phyloP scores from a whole-genome alignment of 2,329 filamentous ascomycete genomes.

The Monosporascus sp. region DNA sequence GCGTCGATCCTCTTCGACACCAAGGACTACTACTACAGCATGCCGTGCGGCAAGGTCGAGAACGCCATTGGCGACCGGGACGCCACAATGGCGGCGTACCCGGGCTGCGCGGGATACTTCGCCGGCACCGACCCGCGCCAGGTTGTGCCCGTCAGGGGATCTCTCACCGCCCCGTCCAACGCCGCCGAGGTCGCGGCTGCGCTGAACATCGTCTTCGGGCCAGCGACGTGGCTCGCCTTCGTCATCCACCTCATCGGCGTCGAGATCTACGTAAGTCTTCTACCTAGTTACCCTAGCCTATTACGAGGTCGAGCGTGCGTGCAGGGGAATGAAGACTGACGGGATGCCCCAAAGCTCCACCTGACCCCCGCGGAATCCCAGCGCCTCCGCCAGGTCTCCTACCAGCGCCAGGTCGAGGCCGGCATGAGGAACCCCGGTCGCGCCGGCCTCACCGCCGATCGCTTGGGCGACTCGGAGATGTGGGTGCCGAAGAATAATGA shows the following conservation, averaged over 20 bases:
- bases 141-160: conserved; percentile 27
- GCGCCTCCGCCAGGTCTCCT: conserved; percentile 49
- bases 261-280: conserved; percentile 41
- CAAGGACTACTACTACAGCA: conserved; percentile 21
- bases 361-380: conserved; percentile 50
- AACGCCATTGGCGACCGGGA: conserved; percentile 29
- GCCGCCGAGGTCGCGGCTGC: conserved; percentile 33
- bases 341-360: conserved; percentile 33
- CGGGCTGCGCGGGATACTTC: conserved; percentile 37
- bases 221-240: conserved; percentile 48
- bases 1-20: conserved; percentile 9
- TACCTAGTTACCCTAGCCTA: neutral
- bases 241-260: conserved; percentile 43
- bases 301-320: neutral
- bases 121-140: conserved; percentile 20
- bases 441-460: conserved; percentile 39
- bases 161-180: conserved; percentile 24
- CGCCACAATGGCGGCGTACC: conserved; percentile 32
- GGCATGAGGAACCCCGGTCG: conserved; percentile 45
- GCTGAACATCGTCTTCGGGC: conserved; percentile 44
- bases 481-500: neutral
- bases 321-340: neutral
- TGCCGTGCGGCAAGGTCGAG: conserved; percentile 44
- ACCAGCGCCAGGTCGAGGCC: conserved; percentile 49
- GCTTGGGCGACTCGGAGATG: conserved; percentile 11